Evolutionary conservation across 2,329 filamentous ascomycete species (phyloP).

Genomic region (Cladophialophora bantiana): DNA sequence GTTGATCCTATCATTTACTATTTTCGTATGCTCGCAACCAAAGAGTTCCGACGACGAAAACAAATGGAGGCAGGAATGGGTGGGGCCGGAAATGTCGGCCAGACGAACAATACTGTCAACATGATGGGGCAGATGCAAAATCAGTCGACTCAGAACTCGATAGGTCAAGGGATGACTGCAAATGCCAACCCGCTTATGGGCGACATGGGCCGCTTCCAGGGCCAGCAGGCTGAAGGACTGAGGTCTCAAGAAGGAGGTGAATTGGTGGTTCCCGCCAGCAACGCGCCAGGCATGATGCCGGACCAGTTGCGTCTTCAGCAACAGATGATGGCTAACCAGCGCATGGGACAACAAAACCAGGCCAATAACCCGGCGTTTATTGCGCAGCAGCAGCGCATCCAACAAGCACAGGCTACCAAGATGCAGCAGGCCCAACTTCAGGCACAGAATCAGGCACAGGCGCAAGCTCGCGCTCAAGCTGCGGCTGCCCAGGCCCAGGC

Average conservation of each 20-base stretch:
- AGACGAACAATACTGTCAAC: conserved; percentile 28
- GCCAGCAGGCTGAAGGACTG: conserved; percentile 68
- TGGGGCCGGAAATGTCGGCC: conserved; percentile 18
- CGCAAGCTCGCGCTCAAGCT: conserved; percentile 49
- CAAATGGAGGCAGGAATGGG: conserved; percentile 33
- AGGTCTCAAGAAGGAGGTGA: conserved; percentile 67
- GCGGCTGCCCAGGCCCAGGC: conserved; percentile 39
- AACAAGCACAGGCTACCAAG: conserved; percentile 44
- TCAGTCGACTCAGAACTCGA: conserved; percentile 41
- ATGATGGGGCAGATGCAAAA: conserved; percentile 31
- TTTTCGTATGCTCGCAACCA: conserved; percentile 58
- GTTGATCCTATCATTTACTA: conserved; percentile 60
- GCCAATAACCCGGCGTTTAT: conserved; percentile 48
- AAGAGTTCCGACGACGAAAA: conserved; percentile 47
- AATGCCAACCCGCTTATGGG: conserved; percentile 45
- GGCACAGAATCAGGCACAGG: conserved; percentile 50
- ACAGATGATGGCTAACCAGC: conserved; percentile 52
- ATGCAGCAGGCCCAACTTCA: conserved; percentile 50
- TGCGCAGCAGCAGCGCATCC: conserved; percentile 54
- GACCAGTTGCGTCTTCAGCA: conserved; percentile 51
- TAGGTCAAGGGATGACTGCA: conserved; percentile 26
- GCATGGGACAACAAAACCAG: conserved; percentile 49
- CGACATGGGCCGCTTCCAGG: conserved; percentile 63
- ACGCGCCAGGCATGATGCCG: conserved; percentile 56
- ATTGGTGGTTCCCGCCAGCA: conserved; percentile 69